Percentiles rank a stretch among this genome's conserved stretches.
Conservation (phyloP, 2,329 filamentous ascomycete genomes). For the Elsinoe necatrix region DNA sequence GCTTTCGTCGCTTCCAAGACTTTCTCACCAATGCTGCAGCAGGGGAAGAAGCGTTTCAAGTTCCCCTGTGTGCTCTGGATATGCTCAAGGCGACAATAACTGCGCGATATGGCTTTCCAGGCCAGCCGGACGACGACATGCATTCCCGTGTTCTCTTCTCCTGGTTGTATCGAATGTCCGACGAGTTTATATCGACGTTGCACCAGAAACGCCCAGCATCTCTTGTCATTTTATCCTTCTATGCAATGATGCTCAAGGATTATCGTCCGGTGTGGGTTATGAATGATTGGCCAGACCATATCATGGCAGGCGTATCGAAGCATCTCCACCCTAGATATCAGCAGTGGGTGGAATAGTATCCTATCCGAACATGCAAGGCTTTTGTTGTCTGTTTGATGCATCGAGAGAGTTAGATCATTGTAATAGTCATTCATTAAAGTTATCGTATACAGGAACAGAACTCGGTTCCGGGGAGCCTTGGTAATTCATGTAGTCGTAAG, state of each 20-base stretch:
- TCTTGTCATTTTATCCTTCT: neutral
- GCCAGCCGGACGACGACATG: neutral
- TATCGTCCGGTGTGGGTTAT: neutral
- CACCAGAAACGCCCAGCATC: neutral
- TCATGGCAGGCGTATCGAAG: neutral
- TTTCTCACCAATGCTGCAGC: neutral
- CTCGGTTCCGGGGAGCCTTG: no score
- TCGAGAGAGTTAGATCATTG: no score
- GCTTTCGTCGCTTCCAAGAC: neutral
- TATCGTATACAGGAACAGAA: no score
- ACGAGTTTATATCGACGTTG: neutral
- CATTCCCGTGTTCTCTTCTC: neutral
- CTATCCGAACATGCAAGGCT: neutral
- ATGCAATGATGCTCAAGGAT: neutral
- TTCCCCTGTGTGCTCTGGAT: neutral
- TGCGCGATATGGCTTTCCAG: neutral
- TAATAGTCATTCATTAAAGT: no score
- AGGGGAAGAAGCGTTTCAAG: neutral
- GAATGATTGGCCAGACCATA: conserved; percentile 8
- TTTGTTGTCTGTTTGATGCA: no score
- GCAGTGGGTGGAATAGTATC: neutral
- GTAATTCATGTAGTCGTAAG: no score
- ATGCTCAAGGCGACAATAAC: neutral
- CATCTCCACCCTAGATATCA: neutral
- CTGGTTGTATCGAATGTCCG: neutral